These are phyloP conservation scores for Kandelia obovata DNA, from an alignment of 345 rosid genomes.

Conservation along the genomic window DNA sequence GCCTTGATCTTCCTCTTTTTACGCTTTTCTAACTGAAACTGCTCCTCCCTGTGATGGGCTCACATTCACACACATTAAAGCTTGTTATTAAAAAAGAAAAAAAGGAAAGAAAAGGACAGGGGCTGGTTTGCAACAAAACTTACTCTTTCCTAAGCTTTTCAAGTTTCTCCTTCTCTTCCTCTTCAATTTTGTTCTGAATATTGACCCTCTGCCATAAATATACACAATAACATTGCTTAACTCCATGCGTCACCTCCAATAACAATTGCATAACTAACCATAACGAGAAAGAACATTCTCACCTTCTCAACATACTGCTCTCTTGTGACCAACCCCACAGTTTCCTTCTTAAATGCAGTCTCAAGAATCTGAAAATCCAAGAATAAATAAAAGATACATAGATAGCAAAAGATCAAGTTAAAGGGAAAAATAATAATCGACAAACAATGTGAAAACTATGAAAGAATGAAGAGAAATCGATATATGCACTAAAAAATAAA, in stretches of 20 bases:
- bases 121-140: conserved; percentile 15
- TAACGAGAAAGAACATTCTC: not conserved
- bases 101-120: not conserved
- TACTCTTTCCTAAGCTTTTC: conserved; percentile 90
- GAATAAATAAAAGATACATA: not conserved
- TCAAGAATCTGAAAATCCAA: conserved; percentile 63
- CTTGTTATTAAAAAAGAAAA: not conserved
- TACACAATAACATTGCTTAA: not conserved
- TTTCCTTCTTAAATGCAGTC: conserved; percentile 97
- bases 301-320: conserved; percentile 99
- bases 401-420: not conserved
- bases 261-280: not conserved
- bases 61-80: conserved; percentile 4
- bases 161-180: conserved; percentile 98
- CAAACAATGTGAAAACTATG: too few species aligned
- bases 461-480: too few species aligned
- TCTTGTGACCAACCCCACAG: conserved; percentile 92
- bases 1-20: conserved; percentile 84
- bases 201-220: conserved; percentile 65
- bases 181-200: conserved; percentile 86
- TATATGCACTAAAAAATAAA: too few species aligned
- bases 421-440: too few species aligned
- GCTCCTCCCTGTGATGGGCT: conserved; percentile 68
- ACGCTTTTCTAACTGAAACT: conserved; percentile 78
- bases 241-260: not conserved